These are phyloP conservation scores for Pseudotsuga menziesii DNA, from an alignment of 75 land plant species.

Conservation along the genomic window DNA sequence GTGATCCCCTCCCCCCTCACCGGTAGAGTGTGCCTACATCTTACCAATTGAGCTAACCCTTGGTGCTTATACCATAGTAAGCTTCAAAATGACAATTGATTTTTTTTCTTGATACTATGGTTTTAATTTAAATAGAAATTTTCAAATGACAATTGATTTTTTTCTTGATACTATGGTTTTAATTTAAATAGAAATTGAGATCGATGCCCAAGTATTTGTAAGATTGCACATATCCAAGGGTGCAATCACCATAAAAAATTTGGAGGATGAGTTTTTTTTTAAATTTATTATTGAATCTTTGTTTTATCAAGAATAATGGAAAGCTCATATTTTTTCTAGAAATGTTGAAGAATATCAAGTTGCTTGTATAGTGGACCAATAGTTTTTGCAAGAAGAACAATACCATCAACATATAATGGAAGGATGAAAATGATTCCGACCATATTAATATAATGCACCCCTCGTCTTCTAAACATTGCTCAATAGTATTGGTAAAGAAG, in stretches of 20 bases:
- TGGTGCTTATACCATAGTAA: not conserved
- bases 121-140: not conserved
- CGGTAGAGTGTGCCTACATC: too few relatives aligned
- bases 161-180: not conserved
- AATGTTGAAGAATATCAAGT: not conserved
- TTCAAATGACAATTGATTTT: not conserved
- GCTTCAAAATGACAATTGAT: not conserved
- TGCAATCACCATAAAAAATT: not conserved
- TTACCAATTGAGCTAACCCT: too few relatives aligned
- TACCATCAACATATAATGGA: too few relatives aligned
- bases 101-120: not conserved
- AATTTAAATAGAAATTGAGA: not conserved
- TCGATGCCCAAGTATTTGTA: not conserved
- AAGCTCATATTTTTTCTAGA: not conserved
- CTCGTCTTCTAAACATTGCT: too few relatives aligned
- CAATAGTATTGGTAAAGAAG: too few relatives aligned
- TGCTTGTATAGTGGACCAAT: not conserved
- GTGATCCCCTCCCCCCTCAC: too few relatives aligned
- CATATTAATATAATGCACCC: too few relatives aligned
- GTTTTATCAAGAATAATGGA: not conserved
- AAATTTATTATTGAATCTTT: not conserved
- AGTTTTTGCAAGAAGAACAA: not conserved
- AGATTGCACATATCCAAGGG: not conserved
- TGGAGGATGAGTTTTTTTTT: not conserved
- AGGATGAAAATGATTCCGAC: too few relatives aligned